A percentile compares a stretch with the other conserved stretches of the same genome.
phyloP scores from a whole-genome alignment of 179 eudicot species.

The Actinidia chinensis region DNA sequence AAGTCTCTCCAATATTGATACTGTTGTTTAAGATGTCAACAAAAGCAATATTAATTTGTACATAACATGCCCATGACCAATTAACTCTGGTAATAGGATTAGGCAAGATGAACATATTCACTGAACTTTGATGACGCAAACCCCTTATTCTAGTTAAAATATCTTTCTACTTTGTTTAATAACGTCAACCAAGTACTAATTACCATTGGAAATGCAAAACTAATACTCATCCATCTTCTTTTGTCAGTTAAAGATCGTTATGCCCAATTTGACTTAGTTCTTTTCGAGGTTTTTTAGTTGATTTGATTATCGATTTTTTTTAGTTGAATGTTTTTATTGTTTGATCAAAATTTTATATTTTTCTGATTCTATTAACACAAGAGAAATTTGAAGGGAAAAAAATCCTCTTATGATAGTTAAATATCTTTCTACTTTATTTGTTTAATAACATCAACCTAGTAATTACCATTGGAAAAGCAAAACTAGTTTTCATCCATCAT shows the following conservation, averaged over 20 bases:
- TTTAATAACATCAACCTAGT: background rate
- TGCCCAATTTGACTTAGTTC: background rate
- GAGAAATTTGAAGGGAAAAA: too few species aligned
- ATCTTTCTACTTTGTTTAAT: background rate
- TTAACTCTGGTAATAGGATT: background rate
- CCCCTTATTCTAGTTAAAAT: background rate
- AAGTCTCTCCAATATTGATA: background rate
- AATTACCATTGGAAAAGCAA: constrained; percentile 4
- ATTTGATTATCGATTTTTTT: background rate
- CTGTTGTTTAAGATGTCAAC: background rate
- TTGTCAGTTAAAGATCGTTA: background rate
- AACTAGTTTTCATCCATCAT: background rate
- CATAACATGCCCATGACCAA: background rate
- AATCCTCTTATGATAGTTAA: background rate
- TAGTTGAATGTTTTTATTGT: background rate
- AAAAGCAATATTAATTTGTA: background rate
- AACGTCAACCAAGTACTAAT: background rate
- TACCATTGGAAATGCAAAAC: constrained; percentile 2
- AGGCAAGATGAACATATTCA: constrained; percentile 8
- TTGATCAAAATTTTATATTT: too few species aligned
- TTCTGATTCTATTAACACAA: too few species aligned
- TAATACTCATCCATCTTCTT: background rate
- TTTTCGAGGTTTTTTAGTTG: too few species aligned
- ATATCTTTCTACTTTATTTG: background rate
- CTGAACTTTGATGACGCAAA: constrained; percentile 5